Evolutionary conservation across 257 asterid species (phyloP).

Genomic region (Echites panduratus): DNA sequence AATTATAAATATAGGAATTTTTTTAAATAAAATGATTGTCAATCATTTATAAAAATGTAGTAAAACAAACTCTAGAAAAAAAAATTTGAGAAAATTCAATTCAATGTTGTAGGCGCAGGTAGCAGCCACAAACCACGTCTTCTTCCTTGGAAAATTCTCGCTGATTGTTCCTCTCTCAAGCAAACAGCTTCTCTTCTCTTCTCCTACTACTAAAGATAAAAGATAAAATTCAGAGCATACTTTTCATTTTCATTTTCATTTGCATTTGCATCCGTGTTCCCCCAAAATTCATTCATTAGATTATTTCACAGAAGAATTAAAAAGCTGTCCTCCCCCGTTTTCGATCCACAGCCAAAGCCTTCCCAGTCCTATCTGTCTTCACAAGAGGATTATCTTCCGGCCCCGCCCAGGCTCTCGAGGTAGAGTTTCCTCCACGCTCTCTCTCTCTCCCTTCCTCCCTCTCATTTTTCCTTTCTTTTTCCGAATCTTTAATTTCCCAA

Average conservation of each 20-base stretch:
- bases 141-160: neutral
- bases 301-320: neutral
- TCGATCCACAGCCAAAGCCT: constrained; percentile 2
- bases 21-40: too few species aligned
- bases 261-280: neutral
- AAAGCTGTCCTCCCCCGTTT: neutral
- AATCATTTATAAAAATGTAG: too few species aligned
- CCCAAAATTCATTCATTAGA: neutral
- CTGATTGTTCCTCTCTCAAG: neutral
- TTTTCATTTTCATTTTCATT: neutral
- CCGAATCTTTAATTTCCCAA: neutral
- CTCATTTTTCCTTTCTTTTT: too few species aligned
- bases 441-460: neutral
- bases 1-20: too few species aligned
- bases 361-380: neutral
- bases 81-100: neutral
- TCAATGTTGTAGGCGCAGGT: neutral
- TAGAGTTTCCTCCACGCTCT: neutral
- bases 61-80: neutral
- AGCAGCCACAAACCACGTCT: neutral
- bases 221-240: neutral
- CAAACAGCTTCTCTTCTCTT: neutral
- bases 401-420: neutral
- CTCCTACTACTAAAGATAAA: neutral
- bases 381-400: neutral